phyloP scores from a whole-genome alignment of 306 rosid species.

The Cucumis melo region DNA sequence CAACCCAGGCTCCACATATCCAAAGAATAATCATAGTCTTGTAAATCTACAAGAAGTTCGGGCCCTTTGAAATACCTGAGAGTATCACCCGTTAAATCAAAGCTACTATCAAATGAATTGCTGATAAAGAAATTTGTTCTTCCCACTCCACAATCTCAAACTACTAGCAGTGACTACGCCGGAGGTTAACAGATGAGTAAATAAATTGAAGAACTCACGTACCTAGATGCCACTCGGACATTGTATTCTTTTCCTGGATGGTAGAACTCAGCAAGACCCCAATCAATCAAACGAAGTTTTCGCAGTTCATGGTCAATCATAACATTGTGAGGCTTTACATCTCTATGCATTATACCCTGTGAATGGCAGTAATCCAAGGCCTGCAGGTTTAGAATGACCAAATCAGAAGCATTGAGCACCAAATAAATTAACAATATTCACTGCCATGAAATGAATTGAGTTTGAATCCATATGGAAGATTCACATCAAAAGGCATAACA shows the following conservation, averaged over 20 bases:
- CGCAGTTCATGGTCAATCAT: conserved; percentile 36
- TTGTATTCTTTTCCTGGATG: conserved; percentile 39
- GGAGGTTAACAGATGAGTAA: background rate
- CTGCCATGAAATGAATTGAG: background rate
- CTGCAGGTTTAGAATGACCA: conserved; percentile 10
- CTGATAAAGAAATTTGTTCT: background rate
- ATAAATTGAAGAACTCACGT: background rate
- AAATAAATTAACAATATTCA: background rate
- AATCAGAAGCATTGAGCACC: background rate
- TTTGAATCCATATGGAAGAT: background rate
- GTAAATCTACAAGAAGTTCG: conserved; percentile 35
- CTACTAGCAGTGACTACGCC: background rate
- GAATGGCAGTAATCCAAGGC: conserved; percentile 36
- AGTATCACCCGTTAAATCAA: background rate
- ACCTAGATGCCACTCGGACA: conserved; percentile 41
- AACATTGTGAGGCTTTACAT: conserved; percentile 39
- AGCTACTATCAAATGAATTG: background rate
- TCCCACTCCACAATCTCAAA: background rate
- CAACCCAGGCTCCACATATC: conserved; percentile 99
- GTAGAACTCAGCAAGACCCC: conserved; percentile 42
- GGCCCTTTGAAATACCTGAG: conserved; percentile 22
- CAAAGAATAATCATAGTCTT: conserved; percentile 39
- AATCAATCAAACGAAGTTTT: conserved; percentile 37
- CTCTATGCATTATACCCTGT: conserved; percentile 40
- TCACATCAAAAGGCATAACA: background rate